These are phyloP conservation scores for Pestalotiopsis fici DNA, from an alignment of 2,329 filamentous ascomycete species.

Conservation along the genomic window DNA sequence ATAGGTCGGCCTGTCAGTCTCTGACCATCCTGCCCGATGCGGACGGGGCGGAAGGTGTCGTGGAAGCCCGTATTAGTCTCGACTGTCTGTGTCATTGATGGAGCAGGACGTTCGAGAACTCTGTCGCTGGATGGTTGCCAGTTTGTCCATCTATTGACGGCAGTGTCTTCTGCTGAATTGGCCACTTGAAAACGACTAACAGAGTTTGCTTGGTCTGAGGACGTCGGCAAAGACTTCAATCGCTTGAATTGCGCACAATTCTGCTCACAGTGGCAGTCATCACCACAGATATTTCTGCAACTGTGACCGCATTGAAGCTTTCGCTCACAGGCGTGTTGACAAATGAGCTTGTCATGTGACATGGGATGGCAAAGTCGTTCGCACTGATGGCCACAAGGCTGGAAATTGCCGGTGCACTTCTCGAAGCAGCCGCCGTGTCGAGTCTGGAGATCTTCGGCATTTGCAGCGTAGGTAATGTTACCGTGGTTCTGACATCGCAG, in stretches of 20 bases:
- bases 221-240: too few species aligned
- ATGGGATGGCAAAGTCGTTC: conserved; percentile 30
- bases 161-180: too few species aligned
- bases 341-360: conserved; percentile 24
- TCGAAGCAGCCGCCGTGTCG: conserved; percentile 28
- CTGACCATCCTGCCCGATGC: background rate
- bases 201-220: too few species aligned
- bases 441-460: conserved; percentile 52
- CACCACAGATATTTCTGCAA: conserved; percentile 27
- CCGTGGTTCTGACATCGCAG: conserved; percentile 64
- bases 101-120: too few species aligned
- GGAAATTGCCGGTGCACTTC: conserved; percentile 20
- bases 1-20: background rate
- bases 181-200: too few species aligned
- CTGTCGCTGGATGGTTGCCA: too few species aligned
- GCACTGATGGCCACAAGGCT: conserved; percentile 28
- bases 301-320: conserved; percentile 24
- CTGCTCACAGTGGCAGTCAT: conserved; percentile 20
- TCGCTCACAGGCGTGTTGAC: conserved; percentile 25
- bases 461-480: conserved; percentile 49
- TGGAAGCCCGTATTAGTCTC: background rate
- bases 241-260: background rate
- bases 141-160: too few species aligned
- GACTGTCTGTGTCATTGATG: background rate
- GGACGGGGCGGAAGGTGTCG: background rate